Conservation (phyloP, 495 filamentous ascomycete genomes). For the Copromyces sp. region DNA sequence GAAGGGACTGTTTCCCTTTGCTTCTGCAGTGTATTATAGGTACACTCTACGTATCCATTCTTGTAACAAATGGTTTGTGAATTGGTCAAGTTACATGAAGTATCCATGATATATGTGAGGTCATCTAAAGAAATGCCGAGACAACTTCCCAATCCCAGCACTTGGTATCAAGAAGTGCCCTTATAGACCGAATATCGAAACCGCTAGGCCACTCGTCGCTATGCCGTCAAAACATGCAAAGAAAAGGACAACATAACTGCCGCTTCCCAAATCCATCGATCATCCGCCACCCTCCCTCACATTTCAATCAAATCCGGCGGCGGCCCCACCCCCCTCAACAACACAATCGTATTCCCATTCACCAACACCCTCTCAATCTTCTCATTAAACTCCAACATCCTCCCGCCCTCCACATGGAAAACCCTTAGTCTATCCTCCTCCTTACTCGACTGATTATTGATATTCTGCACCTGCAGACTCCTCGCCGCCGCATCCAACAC, state of each 20-base stretch:
- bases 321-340: constrained; percentile 73
- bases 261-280: neutral
- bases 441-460: constrained; percentile 72
- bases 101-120: neutral
- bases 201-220: neutral
- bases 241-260: neutral
- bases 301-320: constrained; percentile 36
- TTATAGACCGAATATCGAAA: neutral
- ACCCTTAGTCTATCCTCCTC: constrained; percentile 73
- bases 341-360: constrained; percentile 78
- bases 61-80: neutral
- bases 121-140: neutral
- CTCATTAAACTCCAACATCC: constrained; percentile 77
- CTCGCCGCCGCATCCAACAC: constrained; percentile 82
- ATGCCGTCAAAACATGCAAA: constrained; percentile 8
- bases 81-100: neutral
- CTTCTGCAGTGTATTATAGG: neutral
- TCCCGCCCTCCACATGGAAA: constrained; percentile 85
- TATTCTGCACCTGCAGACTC: constrained; percentile 69
- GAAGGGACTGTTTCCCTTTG: neutral
- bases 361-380: constrained; percentile 59
- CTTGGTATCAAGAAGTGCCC: neutral
- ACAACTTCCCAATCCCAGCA: neutral
- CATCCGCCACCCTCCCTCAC: constrained; percentile 9
- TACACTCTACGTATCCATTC: neutral